A percentile compares a stretch with the other conserved stretches of the same genome.
phyloP scores from a whole-genome alignment of 2,329 filamentous ascomycete species.

The Fusarium hainanense region DNA sequence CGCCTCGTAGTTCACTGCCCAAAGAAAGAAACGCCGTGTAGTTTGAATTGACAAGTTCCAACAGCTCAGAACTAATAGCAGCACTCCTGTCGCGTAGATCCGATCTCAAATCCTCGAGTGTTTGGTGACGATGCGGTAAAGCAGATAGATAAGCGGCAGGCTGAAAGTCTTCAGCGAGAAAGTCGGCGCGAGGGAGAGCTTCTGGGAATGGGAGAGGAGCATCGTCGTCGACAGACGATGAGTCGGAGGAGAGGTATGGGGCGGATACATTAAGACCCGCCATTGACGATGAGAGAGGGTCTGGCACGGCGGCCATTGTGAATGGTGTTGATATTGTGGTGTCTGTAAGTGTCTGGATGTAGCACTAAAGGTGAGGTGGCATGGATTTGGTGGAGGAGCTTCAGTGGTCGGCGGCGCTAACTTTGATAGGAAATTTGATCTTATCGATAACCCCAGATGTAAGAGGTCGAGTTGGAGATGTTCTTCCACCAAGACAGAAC shows the following conservation, averaged over 20 bases:
- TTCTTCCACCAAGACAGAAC: not conserved
- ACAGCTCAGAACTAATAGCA: constrained; percentile 83
- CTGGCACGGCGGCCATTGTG: constrained; percentile 42
- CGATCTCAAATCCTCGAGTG: constrained; percentile 88
- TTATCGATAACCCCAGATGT: constrained; percentile 27
- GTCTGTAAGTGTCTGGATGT: constrained; percentile 25
- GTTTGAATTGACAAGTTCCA: constrained; percentile 95
- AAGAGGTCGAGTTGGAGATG: not conserved
- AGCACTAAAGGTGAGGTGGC: constrained; percentile 38
- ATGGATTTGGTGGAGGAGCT: constrained; percentile 36
- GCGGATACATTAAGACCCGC: constrained; percentile 44
- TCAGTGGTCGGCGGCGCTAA: constrained; percentile 24
- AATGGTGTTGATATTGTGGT: not conserved
- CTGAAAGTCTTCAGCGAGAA: constrained; percentile 81
- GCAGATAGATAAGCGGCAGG: constrained; percentile 84
- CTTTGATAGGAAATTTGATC: constrained; percentile 17
- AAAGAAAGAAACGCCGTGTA: constrained; percentile 91
- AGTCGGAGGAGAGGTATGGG: constrained; percentile 56
- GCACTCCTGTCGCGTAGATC: constrained; percentile 86
- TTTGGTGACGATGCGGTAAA: constrained; percentile 89
- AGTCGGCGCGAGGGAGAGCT: constrained; percentile 84
- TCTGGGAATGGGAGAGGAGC: constrained; percentile 86
- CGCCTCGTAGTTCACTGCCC: constrained; percentile 83
- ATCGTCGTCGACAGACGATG: constrained; percentile 64
- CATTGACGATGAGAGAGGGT: constrained; percentile 44